Conservation (phyloP, 768 basidiomycete species). For the Strobilomyces dryophilus region DNA sequence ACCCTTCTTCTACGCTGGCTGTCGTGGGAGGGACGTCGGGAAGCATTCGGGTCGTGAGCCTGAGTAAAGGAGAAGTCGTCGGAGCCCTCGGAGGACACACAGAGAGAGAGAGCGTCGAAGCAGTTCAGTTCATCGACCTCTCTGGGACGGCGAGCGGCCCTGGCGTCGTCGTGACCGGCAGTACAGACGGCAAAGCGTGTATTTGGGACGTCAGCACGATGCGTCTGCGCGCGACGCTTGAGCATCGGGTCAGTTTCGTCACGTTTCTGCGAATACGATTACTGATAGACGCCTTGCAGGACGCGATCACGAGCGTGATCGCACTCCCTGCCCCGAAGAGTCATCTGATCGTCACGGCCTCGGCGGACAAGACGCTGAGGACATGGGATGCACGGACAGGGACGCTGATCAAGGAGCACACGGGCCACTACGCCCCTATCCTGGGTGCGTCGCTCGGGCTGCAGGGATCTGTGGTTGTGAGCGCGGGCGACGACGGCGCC, state of each 20-base stretch:
- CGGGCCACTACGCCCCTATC: constrained; percentile 76
- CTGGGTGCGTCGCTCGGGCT: constrained; percentile 70
- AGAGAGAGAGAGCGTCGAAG: constrained; percentile 86
- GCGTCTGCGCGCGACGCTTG: constrained; percentile 73
- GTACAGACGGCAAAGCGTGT: constrained; percentile 90
- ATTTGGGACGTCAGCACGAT: constrained; percentile 94
- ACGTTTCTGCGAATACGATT: too few relatives aligned
- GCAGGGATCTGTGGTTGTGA: constrained; percentile 70
- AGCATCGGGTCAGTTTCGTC: constrained; percentile 65
- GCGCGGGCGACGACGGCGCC: constrained; percentile 86
- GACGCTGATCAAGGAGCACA: constrained; percentile 68
- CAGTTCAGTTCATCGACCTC: constrained; percentile 78
- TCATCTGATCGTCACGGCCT: constrained; percentile 79
- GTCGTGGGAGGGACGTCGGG: constrained; percentile 87
- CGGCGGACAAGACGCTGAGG: constrained; percentile 79
- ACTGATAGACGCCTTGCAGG: constrained; percentile 43
- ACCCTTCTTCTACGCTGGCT: constrained; percentile 83
- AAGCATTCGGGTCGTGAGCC: constrained; percentile 79
- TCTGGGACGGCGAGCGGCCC: constrained; percentile 50
- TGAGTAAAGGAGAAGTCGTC: constrained; percentile 83
- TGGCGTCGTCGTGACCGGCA: constrained; percentile 72
- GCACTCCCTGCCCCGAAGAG: constrained; percentile 70
- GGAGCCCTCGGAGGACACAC: constrained; percentile 76
- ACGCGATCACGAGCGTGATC: constrained; percentile 79
- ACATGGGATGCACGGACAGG: constrained; percentile 95